Base-by-base conservation (phyloP, 805 yeast species). In the Metschnikowia koreensis region DNA sequence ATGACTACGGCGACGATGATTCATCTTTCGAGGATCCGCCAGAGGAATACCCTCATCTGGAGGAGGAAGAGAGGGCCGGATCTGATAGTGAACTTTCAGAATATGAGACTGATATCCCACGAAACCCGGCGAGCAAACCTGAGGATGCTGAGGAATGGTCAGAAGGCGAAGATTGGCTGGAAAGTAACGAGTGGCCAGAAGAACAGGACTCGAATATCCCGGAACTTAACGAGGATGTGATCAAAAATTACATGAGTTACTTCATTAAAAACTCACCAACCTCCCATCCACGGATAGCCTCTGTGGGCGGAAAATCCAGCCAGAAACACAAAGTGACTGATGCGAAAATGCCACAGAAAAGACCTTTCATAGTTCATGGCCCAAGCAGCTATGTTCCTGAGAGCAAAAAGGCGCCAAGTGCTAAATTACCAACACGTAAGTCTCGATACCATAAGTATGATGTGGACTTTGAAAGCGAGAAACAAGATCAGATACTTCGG, bases 191-290 rank as follows among this genome's bases (percentile, higher is more conserved):
- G 22, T 38, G 44, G 47, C 47, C 47, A 6, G 47, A 41, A 17
- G 47, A 38, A 22, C 41, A 34, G 29, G 50, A 46, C 26, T 17
- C 37, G 39, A 41, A 45, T 13, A 26, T 44, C 11, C 29, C 51
- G 3, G 52, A 47, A 15, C 41, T 50, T 38, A 50, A 47, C 34
- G 39, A 53, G 7, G 52, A 53, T n/a, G 51, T 50, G 33, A 41
- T 54, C 29, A 46, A 50, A 28, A 54, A 40, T 33, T 54, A 52
- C 28, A 48, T 54, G 54, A 47, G 37, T n/a, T 50, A 50, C 22
- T 44, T 54, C 36, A 38, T 54, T 39, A 54, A 54, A 46, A 41
- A 44, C 17, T 44, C 40, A 10, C 48, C 52, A 7, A 13, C 48
- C 7, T 15, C 48, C 12, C 48, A 28, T 4, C 40, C 52, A 29